Conservation (phyloP, 2,329 filamentous ascomycete genomes). For the Fusarium subtropicale region DNA sequence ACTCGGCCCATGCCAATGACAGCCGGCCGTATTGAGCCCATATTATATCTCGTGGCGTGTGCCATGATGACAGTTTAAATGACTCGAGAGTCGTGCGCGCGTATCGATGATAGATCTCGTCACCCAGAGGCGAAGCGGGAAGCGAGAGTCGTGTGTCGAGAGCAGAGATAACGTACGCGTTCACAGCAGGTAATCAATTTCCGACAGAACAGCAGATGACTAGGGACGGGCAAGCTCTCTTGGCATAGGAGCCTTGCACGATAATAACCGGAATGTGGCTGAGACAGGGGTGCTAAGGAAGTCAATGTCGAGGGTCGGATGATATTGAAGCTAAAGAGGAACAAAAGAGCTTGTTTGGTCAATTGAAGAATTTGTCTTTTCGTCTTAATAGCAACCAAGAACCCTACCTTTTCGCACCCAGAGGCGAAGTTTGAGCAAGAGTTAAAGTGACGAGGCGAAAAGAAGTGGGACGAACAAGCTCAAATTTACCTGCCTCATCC, state of each 20-base stretch:
- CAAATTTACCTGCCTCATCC: slow-evolving; percentile 24
- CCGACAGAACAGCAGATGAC: slow-evolving; percentile 8
- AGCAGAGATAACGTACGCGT: slow-evolving; percentile 16
- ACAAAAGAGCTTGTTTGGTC: background rate
- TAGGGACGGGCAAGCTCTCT: slow-evolving; percentile 18
- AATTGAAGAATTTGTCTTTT: slow-evolving; percentile 8
- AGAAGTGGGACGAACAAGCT: slow-evolving; percentile 32
- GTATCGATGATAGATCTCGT: slow-evolving; percentile 4
- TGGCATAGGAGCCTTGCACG: slow-evolving; percentile 15
- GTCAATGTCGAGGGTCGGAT: slow-evolving; percentile 4
- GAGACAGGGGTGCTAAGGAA: slow-evolving; percentile 15
- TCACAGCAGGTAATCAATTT: slow-evolving; percentile 19
- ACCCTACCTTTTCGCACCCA: slow-evolving; percentile 38
- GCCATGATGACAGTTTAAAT: slow-evolving; percentile 42
- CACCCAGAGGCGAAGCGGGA: slow-evolving; percentile 7
- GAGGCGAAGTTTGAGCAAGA: slow-evolving; percentile 38
- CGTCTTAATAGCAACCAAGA: background rate
- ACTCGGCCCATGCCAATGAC: slow-evolving; percentile 64
- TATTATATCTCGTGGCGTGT: slow-evolving; percentile 53
- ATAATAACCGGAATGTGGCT: slow-evolving; percentile 34
- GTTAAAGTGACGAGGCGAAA: slow-evolving; percentile 15
- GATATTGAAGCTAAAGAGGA: slow-evolving; percentile 1
- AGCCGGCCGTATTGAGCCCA: slow-evolving; percentile 58
- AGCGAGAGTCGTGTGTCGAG: slow-evolving; percentile 14
- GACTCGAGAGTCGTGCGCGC: background rate